Evolutionary conservation across 169 alveolate genomes (phyloP).

Genomic region (Plasmodium vivax): DNA sequence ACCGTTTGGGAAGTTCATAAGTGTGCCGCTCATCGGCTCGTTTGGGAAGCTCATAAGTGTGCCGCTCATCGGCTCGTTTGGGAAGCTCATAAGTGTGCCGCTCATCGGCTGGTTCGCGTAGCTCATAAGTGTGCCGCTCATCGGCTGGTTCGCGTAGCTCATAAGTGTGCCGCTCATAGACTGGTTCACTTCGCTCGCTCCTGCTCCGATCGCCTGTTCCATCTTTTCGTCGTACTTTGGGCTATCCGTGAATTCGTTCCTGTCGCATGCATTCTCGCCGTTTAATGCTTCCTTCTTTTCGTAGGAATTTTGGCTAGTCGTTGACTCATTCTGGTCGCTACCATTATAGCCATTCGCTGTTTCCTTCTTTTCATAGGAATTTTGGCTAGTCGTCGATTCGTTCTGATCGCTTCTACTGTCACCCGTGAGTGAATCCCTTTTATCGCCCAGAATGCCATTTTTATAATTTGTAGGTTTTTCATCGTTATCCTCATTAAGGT

Average conservation of each 20-base stretch:
- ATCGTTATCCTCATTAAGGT: neutral
- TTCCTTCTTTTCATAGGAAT: neutral
- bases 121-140: neutral
- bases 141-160: neutral
- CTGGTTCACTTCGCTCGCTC: neutral
- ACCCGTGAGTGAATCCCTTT: neutral
- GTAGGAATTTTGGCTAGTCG: neutral
- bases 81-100: no score
- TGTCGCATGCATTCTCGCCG: constrained; percentile 3
- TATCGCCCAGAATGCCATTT: neutral
- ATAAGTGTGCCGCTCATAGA: neutral
- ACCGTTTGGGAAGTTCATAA: no score
- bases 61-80: no score
- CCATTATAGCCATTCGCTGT: neutral
- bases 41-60: no score
- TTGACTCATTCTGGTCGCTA: neutral
- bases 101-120: no score
- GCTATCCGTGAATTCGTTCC: neutral
- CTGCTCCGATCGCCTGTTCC: neutral
- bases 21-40: no score
- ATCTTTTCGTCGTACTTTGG: neutral
- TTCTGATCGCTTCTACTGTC: neutral
- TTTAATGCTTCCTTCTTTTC: neutral
- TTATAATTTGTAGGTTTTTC: neutral
- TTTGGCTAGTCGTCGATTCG: neutral